Evolutionary conservation across 78 protist genomes (phyloP).

Genomic region (Speleostelium caveatum): DNA sequence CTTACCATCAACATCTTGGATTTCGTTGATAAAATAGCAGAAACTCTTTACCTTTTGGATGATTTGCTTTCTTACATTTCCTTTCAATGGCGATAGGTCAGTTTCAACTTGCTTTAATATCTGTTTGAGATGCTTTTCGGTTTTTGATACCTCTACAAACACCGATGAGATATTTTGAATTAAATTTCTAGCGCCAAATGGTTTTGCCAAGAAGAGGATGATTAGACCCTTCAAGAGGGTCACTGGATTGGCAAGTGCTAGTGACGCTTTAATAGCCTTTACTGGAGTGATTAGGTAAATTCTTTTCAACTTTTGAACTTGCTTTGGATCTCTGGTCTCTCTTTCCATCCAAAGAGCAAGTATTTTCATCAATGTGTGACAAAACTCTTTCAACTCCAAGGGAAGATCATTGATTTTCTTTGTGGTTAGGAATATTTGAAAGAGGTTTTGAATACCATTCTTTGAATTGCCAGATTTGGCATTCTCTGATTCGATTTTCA

Average conservation of each 20-base stretch:
- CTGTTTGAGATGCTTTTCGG: constrained; percentile 21
- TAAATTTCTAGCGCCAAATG: constrained; percentile 70
- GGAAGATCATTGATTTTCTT: constrained; percentile 33
- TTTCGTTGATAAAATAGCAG: neutral
- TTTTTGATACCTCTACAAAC: constrained; percentile 51
- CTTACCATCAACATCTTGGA: neutral
- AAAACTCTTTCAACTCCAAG: constrained; percentile 17
- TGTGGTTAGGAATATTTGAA: constrained; percentile 16
- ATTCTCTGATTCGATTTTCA: constrained; percentile 51
- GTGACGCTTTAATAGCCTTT: constrained; percentile 60
- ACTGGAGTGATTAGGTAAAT: constrained; percentile 67
- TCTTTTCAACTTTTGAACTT: constrained; percentile 44
- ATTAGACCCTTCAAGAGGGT: constrained; percentile 65
- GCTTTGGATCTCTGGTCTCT: constrained; percentile 66
- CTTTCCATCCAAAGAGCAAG: constrained; percentile 75
- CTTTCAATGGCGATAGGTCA: neutral
- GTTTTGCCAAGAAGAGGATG: constrained; percentile 63
- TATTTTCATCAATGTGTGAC: constrained; percentile 11
- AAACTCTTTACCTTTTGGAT: constrained; percentile 34
- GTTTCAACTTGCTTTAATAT: constrained; percentile 19
- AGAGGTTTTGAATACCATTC: constrained; percentile 41
- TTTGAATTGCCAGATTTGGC: constrained; percentile 1
- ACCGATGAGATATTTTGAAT: constrained; percentile 64
- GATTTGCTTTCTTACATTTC: neutral
- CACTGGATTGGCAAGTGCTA: constrained; percentile 55